Evolutionary conservation across 2,329 filamentous ascomycete genomes (phyloP).

Genomic region (Ceratocystis eucalypticola): DNA sequence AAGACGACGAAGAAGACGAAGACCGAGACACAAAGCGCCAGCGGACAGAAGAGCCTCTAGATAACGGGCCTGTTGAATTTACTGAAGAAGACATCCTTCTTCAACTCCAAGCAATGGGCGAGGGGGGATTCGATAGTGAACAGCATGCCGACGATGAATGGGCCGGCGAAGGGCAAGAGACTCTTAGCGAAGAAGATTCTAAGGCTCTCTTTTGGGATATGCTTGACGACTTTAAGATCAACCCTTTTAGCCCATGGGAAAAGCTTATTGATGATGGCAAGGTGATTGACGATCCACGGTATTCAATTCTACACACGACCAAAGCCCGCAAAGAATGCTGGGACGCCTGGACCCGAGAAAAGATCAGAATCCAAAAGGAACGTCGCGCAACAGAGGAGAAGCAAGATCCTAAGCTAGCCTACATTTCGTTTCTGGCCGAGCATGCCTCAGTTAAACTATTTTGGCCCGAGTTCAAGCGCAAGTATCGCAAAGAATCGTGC

Average conservation of each 20-base stretch:
- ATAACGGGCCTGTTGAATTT: constrained; percentile 58
- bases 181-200: constrained; percentile 62
- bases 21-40: constrained; percentile 47
- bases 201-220: constrained; percentile 70
- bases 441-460: constrained; percentile 84
- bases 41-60: constrained; percentile 36
- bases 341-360: constrained; percentile 68
- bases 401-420: constrained; percentile 69
- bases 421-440: constrained; percentile 65
- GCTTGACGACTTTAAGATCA: constrained; percentile 68
- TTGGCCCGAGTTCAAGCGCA: constrained; percentile 93
- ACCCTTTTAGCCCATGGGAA: constrained; percentile 84
- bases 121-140: constrained; percentile 37
- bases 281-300: constrained; percentile 74
- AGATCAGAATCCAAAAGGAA: constrained; percentile 59
- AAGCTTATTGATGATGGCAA: constrained; percentile 70
- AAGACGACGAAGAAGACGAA: constrained; percentile 23
- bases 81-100: constrained; percentile 89
- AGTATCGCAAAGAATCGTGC: constrained; percentile 65
- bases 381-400: constrained; percentile 63
- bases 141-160: constrained; percentile 58
- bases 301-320: constrained; percentile 71
- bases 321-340: constrained; percentile 69
- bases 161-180: constrained; percentile 40
- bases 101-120: constrained; percentile 76